Evolutionary conservation across 2,329 filamentous ascomycete species (phyloP), one percentile per base, ranked within the genome.

Genomic region (Fusarium brachygibbosum): DNA sequence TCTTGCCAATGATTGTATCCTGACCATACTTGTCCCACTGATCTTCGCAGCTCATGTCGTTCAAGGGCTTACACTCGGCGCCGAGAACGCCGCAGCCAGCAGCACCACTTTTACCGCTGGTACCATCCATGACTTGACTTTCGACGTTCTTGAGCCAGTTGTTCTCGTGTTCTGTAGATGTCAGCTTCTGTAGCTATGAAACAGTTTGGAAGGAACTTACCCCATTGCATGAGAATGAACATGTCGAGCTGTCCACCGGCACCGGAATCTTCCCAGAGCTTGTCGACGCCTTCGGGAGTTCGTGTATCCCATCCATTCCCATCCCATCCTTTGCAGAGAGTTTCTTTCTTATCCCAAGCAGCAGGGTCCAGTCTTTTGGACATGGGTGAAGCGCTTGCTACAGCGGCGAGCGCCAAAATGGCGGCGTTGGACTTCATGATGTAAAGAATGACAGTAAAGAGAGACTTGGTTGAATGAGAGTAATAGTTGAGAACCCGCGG

Each of bases 111-210:
- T 67, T 67, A 2, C 63, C 64, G 6, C 44, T 40, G 1, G 63
- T 63, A 2, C 63, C 63, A 5, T 25, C 16, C 16, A 13, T 37
- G 14, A 67, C 57, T 7, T 41, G 32, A 4, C 37, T 28, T 19
- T 67, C 64, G 7, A 67, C 37, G 6, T 67, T 67, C 16, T 58
- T 67, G 9, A 67, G 38, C 64, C 64, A 67, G 3, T 50, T 49
- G 4, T 67, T 48, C 31, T 67, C 40, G 14, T 63, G 63, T 16
- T 67, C 63, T 66, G 17, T 13, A 25, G 3, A 9, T 5, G 19
- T 66, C 6, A 62, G 62, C 11, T 6, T 23, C 9, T 38, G 7
- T 0, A 11, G 9, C 5, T 11, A 13, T n/a, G 16, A 6, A 17
- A 14, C 11, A 34, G 11, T 21, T 23, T 10, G 3, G 14, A 10